Evolutionary conservation across 2,329 filamentous ascomycete genomes (phyloP).

Genomic region (Diaporthe helianthi): DNA sequence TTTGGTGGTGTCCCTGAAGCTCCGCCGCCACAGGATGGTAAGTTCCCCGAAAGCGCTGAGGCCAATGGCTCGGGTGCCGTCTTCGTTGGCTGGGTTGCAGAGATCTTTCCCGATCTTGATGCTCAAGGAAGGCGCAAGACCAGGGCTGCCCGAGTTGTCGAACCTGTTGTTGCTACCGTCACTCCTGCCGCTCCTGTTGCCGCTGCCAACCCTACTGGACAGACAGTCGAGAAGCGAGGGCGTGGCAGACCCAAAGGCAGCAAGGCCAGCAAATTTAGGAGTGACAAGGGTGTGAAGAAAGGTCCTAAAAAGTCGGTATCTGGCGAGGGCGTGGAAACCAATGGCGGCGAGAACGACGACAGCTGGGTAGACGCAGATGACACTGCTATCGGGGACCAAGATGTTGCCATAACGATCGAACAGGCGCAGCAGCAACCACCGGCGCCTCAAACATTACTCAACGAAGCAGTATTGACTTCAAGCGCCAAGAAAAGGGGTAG

Average conservation of each 20-base stretch:
- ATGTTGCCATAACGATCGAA: slow-evolving; percentile 14
- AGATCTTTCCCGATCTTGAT: slow-evolving; percentile 63
- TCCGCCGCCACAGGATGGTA: slow-evolving; percentile 55
- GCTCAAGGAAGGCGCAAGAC: slow-evolving; percentile 36
- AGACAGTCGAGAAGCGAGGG: slow-evolving; percentile 48
- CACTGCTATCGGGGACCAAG: slow-evolving; percentile 31
- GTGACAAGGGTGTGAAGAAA: slow-evolving; percentile 61
- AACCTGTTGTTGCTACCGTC: slow-evolving; percentile 38
- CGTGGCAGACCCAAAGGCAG: slow-evolving; percentile 65
- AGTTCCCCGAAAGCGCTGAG: slow-evolving; percentile 63
- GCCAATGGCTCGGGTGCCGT: slow-evolving; percentile 64
- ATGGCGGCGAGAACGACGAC: slow-evolving; percentile 43
- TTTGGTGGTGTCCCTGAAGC: slow-evolving; percentile 67
- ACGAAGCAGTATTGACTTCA: slow-evolving; percentile 35
- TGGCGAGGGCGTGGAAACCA: slow-evolving; percentile 14
- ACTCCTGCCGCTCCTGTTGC: slow-evolving; percentile 38
- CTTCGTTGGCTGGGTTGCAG: slow-evolving; percentile 67
- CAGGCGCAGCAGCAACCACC: slow-evolving; percentile 15
- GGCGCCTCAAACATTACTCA: neutral
- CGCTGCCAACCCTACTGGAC: slow-evolving; percentile 33
- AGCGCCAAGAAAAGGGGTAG: slow-evolving; percentile 52
- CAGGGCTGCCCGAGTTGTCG: slow-evolving; percentile 33
- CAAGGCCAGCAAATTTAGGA: slow-evolving; percentile 54
- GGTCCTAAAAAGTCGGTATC: slow-evolving; percentile 41
- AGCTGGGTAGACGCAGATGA: slow-evolving; percentile 57